Conservation (phyloP, 2,329 filamentous ascomycete species). For the Huntiella savannae region DNA sequence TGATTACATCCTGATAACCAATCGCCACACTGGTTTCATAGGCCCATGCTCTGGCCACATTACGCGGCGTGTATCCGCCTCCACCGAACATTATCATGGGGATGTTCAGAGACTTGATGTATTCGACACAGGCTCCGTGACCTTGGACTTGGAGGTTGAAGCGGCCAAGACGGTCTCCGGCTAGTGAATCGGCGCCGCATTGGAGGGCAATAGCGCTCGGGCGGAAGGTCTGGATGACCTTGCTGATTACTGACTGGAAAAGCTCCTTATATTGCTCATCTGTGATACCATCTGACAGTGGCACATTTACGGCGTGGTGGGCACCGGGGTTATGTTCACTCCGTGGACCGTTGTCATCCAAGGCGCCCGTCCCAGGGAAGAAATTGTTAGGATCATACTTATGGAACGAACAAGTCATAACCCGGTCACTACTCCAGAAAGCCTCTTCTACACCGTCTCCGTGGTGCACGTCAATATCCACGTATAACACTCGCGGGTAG, state of each 20-base stretch:
- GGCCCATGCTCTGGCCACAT: constrained; percentile 91
- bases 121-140: constrained; percentile 79
- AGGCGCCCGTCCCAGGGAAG: constrained; percentile 78
- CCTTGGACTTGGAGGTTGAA: constrained; percentile 96
- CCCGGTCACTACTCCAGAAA: constrained; percentile 73
- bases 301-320: constrained; percentile 79
- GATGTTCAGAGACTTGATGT: constrained; percentile 60
- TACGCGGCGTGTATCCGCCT: constrained; percentile 88
- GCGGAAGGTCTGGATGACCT: constrained; percentile 65
- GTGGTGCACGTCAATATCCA: constrained; percentile 86
- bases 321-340: constrained; percentile 72
- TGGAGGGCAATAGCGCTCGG: constrained; percentile 84
- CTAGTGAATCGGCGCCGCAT: constrained; percentile 86
- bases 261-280: constrained; percentile 75
- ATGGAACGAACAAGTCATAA: constrained; percentile 89
- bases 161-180: constrained; percentile 77
- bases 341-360: constrained; percentile 67
- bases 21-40: constrained; percentile 89
- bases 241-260: constrained; percentile 63
- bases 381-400: constrained; percentile 75
- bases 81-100: constrained; percentile 85
- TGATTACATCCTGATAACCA: constrained; percentile 48
- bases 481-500: constrained; percentile 75
- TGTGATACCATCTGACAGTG: constrained; percentile 75
- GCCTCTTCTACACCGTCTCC: constrained; percentile 83